Percentiles rank a stretch among this genome's conserved stretches.
phyloP scores from a whole-genome alignment of 2,329 filamentous ascomycete species.

The Xylariales sp. region DNA sequence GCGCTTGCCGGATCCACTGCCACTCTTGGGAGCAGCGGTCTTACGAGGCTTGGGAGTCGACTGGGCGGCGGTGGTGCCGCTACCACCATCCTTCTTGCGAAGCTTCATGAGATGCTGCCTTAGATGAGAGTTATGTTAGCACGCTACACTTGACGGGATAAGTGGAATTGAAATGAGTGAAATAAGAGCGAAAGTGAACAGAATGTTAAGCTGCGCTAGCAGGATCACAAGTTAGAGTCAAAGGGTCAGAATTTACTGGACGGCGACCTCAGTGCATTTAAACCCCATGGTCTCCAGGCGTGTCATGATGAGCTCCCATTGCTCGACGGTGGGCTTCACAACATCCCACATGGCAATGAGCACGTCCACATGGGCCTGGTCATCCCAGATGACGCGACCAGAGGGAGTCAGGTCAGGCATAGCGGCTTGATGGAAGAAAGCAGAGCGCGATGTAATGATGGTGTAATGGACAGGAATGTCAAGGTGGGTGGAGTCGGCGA shows the following conservation, averaged over 20 bases:
- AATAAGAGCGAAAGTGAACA: constrained; percentile 5
- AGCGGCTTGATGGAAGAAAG: too few relatives aligned
- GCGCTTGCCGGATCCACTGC: constrained; percentile 2
- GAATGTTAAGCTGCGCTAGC: neutral
- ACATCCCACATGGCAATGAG: constrained; percentile 32
- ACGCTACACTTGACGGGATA: too few relatives aligned
- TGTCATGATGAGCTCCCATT: constrained; percentile 27
- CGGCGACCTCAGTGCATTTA: constrained; percentile 32
- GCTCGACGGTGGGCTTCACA: constrained; percentile 28
- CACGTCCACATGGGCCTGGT: constrained; percentile 33
- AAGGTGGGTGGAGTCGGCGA: too few relatives aligned
- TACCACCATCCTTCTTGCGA: constrained; percentile 25
- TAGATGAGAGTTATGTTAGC: constrained; percentile 11
- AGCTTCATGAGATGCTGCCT: constrained; percentile 46
- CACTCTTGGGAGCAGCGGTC: constrained; percentile 6
- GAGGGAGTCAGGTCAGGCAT: neutral
- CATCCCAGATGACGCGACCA: constrained; percentile 20
- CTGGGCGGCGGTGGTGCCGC: constrained; percentile 49
- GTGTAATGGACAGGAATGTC: too few relatives aligned
- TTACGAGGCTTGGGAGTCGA: constrained; percentile 31
- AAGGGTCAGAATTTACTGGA: constrained; percentile 36
- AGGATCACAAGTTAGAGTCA: constrained; percentile 1
- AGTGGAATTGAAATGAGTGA: neutral
- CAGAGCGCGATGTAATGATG: too few relatives aligned
- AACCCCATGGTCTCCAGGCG: constrained; percentile 32